phyloP scores from a whole-genome alignment of 495 filamentous ascomycete genomes.

The Penicillium daleae region DNA sequence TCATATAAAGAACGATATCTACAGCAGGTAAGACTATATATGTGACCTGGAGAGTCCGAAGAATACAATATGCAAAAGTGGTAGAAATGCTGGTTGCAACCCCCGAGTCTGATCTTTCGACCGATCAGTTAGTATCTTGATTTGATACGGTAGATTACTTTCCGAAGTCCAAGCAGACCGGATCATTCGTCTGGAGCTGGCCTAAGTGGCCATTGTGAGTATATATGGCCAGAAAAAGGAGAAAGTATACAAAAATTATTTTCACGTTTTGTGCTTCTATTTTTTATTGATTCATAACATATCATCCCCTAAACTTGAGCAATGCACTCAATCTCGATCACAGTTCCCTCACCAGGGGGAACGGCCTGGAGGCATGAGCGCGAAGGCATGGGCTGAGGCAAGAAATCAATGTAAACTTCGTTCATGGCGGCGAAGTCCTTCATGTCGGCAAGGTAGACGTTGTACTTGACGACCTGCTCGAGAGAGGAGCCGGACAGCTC shows the following conservation, averaged over 20 bases:
- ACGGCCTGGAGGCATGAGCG: slow-evolving; percentile 44
- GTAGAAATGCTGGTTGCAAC: too few species aligned
- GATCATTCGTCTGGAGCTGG: too few species aligned
- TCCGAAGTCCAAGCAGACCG: too few species aligned
- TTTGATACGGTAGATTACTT: too few species aligned
- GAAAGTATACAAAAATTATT: neutral
- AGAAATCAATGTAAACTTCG: slow-evolving; percentile 51
- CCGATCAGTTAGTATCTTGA: too few species aligned
- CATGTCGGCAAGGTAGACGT: slow-evolving; percentile 71
- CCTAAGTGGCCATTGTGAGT: neutral
- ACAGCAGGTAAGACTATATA: too few species aligned
- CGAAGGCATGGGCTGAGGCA: slow-evolving; percentile 44
- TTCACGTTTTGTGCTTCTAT: neutral
- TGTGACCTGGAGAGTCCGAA: too few species aligned
- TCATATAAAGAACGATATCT: too few species aligned
- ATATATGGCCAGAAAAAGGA: neutral
- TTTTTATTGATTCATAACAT: neutral
- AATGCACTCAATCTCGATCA: slow-evolving; percentile 46
- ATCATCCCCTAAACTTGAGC: slow-evolving; percentile 28
- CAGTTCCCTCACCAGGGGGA: slow-evolving; percentile 41
- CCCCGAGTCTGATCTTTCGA: too few species aligned
- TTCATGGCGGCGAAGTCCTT: slow-evolving; percentile 70
- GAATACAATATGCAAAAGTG: too few species aligned
- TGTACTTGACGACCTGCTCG: slow-evolving; percentile 68
- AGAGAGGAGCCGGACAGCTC: slow-evolving; percentile 63